Conservation (phyloP, 768 basidiomycete genomes). For the Porpolomopsis calyptriformis region DNA sequence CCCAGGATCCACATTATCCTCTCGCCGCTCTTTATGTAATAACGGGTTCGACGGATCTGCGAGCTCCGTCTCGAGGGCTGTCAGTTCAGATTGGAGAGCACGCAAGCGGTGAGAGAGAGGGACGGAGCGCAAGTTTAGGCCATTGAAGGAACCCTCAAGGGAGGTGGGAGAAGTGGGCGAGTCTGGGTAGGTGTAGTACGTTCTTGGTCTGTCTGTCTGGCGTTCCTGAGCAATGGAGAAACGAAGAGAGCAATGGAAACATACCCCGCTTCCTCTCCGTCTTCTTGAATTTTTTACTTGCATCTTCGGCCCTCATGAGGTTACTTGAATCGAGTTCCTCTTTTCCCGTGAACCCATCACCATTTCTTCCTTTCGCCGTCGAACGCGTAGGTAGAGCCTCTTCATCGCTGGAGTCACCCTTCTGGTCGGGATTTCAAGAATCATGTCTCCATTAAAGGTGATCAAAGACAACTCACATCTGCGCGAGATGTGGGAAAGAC, state of each 20-base stretch:
- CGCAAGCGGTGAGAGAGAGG: constrained; percentile 52
- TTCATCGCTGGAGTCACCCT: constrained; percentile 58
- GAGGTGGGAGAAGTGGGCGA: constrained; percentile 46
- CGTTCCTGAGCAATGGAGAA: neutral
- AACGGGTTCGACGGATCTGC: constrained; percentile 69
- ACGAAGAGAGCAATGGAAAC: constrained; percentile 11
- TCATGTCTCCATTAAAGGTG: neutral
- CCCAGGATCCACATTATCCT: constrained; percentile 56
- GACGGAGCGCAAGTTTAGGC: constrained; percentile 23
- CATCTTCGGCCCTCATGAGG: constrained; percentile 56
- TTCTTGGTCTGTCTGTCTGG: constrained; percentile 36
- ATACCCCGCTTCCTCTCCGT: constrained; percentile 56
- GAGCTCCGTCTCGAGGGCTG: constrained; percentile 73
- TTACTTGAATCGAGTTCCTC: constrained; percentile 65
- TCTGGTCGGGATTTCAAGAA: constrained; percentile 27
- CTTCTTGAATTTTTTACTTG: constrained; percentile 57
- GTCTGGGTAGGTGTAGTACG: constrained; percentile 60
- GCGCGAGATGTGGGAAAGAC: constrained; percentile 42
- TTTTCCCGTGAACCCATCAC: constrained; percentile 27
- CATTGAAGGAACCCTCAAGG: constrained; percentile 20
- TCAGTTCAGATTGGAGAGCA: constrained; percentile 65
- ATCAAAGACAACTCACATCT: constrained; percentile 31
- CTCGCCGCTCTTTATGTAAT: constrained; percentile 46
- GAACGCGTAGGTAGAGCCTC: constrained; percentile 38
- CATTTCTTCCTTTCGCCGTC: constrained; percentile 26